Conservation (phyloP, 83 land plant genomes). For the Thuja plicata region DNA sequence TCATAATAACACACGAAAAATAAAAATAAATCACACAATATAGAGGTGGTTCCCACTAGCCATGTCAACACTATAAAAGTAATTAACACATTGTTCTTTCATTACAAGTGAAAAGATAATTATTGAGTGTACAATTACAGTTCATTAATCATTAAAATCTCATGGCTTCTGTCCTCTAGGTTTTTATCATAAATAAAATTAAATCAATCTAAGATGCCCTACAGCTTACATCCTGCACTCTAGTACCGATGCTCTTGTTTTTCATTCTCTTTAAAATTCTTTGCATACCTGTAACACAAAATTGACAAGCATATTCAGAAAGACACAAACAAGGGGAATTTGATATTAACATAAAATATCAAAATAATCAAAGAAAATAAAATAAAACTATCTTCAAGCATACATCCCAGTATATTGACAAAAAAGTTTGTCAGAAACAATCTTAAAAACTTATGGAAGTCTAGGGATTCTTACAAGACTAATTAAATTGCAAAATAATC, state of each 20-base stretch:
- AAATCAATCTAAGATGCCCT: not conserved
- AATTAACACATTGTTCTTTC: not conserved
- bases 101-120: not conserved
- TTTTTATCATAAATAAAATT: not conserved
- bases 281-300: not conserved
- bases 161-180: not conserved
- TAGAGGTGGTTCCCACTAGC: not conserved
- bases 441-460: too few species aligned
- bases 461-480: too few species aligned
- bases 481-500: not conserved
- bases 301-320: not conserved
- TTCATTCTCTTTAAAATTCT: not conserved
- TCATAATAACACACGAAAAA: not conserved
- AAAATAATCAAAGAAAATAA: not conserved
- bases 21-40: too few species aligned
- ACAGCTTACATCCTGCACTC: not conserved
- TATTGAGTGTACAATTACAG: not conserved
- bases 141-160: not conserved
- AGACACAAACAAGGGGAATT: not conserved
- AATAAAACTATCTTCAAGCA: not conserved
- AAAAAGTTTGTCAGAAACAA: too few species aligned
- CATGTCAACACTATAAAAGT: not conserved
- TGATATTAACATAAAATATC: not conserved
- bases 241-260: slow-evolving; percentile 4
- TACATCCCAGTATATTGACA: not conserved